Evolutionary conservation across 2,329 filamentous ascomycete species (phyloP).

Genomic region (Acrocalymma vagum): DNA sequence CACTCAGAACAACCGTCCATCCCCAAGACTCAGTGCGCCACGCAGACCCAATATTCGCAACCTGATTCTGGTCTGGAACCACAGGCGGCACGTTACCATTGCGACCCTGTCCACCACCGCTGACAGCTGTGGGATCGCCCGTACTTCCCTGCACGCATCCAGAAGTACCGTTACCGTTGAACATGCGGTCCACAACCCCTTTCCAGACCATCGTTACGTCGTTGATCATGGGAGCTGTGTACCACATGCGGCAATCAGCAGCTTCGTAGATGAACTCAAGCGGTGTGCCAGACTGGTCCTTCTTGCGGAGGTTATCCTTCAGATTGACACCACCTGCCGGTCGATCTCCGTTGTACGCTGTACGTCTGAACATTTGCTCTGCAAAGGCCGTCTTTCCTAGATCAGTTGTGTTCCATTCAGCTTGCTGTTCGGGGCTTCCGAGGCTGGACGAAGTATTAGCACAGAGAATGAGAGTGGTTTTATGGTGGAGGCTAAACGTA

Average conservation of each 20-base stretch:
- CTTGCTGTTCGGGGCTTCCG: slow-evolving; percentile 38
- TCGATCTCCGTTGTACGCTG: slow-evolving; percentile 29
- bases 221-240: slow-evolving; percentile 45
- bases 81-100: slow-evolving; percentile 20
- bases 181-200: slow-evolving; percentile 46
- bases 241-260: slow-evolving; percentile 51
- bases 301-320: slow-evolving; percentile 47
- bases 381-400: slow-evolving; percentile 43
- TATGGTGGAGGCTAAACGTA: too few relatives aligned
- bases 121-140: slow-evolving; percentile 35
- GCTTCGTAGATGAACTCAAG: slow-evolving; percentile 53
- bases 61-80: too few relatives aligned
- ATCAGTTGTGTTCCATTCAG: slow-evolving; percentile 35
- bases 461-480: neutral
- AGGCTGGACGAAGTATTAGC: slow-evolving; percentile 20
- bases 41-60: too few relatives aligned
- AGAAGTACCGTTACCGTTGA: slow-evolving; percentile 20
- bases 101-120: slow-evolving; percentile 41
- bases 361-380: slow-evolving; percentile 41
- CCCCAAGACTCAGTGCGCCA: too few relatives aligned
- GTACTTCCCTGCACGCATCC: slow-evolving; percentile 41
- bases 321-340: slow-evolving; percentile 45
- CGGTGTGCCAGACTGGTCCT: slow-evolving; percentile 46
- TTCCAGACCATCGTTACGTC: slow-evolving; percentile 50
- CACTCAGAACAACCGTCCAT: too few relatives aligned